Evolutionary conservation across 2,329 filamentous ascomycete species (phyloP), one percentile per base, ranked within the genome.

Genomic region (Xylariales sp.): DNA sequence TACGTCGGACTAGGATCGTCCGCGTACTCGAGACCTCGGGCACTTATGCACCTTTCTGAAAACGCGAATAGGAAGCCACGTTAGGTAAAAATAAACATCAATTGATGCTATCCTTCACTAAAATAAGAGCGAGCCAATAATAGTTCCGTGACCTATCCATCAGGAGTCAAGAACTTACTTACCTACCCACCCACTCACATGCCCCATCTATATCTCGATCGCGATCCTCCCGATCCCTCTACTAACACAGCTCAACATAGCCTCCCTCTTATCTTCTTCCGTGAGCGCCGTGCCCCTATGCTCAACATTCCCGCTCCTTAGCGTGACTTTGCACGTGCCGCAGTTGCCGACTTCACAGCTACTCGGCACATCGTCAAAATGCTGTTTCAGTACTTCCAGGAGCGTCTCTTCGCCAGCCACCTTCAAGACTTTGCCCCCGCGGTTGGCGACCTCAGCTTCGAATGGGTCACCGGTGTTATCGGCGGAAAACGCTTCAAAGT

Each of bases 401-500:
- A 87, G 74, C 36, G 82, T 85, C 74, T 87, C 84, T 3, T 86
- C 84, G 36, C 75, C 79, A 3, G 77, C 80, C 0, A 87, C 85
- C 16, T 81, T 76, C 6, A 91, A 67, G 1, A 79, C 76, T 70
- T 78, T 82, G 54, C 65, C 43, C 7, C 74, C 75, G 8, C 71
- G 71, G 61, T 85, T 84, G 6, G 77, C 75, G 0, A 91, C 81
- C 54, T 86, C 82, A 0, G 81, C 88, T 48, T 87, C 85, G 69
- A 91, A 91, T 0, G 87, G 84, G 71, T 90, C 87, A 0, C 89
- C 88, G 0, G 82, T 81, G 0, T 82, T 79, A 23, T 85, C 82
- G 1, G 85, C 84, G 1, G 80, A 79, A 68, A 91, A 91, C 0
- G 85, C 84, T 75, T 91, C 89, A 65, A 85, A 87, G 75, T 91